Evolutionary conservation across 2,329 filamentous ascomycete species (phyloP).

Genomic region (Xylaria sp.): DNA sequence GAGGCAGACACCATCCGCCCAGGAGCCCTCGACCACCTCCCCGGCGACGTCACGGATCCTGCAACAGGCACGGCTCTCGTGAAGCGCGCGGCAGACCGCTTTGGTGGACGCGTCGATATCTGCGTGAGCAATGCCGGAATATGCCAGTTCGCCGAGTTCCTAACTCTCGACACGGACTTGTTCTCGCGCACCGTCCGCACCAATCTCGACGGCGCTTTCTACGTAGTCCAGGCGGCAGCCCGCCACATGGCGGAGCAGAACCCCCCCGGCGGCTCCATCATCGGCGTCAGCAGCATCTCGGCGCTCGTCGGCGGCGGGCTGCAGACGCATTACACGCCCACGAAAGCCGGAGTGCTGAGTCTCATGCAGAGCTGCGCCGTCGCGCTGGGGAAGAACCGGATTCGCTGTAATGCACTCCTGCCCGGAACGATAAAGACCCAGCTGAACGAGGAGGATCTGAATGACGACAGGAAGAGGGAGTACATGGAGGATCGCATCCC

Average conservation of each 20-base stretch:
- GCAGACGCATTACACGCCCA: slow-evolving; percentile 89
- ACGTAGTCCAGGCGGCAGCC: slow-evolving; percentile 84
- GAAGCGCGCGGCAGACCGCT: slow-evolving; percentile 68
- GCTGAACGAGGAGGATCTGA: slow-evolving; percentile 83
- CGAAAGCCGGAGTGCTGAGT: slow-evolving; percentile 82
- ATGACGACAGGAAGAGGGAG: slow-evolving; percentile 73
- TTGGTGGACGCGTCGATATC: slow-evolving; percentile 70
- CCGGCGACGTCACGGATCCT: slow-evolving; percentile 81
- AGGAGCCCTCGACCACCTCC: slow-evolving; percentile 71
- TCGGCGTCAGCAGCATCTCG: slow-evolving; percentile 77
- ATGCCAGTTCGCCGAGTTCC: slow-evolving; percentile 87
- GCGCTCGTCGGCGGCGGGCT: slow-evolving; percentile 80
- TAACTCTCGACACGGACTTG: slow-evolving; percentile 76
- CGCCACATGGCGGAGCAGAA: slow-evolving; percentile 80
- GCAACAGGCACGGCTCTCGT: slow-evolving; percentile 77
- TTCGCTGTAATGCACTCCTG: slow-evolving; percentile 84
- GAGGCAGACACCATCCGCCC: slow-evolving; percentile 59
- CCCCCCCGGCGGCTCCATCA: slow-evolving; percentile 80
- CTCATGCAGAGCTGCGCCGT: slow-evolving; percentile 87
- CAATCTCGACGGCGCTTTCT: slow-evolving; percentile 90
- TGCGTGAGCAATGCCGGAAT: slow-evolving; percentile 91
- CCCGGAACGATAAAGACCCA: slow-evolving; percentile 87
- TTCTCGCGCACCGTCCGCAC: slow-evolving; percentile 77
- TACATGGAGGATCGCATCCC: slow-evolving; percentile 88
- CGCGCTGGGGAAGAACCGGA: slow-evolving; percentile 77